Evolutionary conservation across 306 rosid genomes (phyloP).

Genomic region (Quillaja saponaria): DNA sequence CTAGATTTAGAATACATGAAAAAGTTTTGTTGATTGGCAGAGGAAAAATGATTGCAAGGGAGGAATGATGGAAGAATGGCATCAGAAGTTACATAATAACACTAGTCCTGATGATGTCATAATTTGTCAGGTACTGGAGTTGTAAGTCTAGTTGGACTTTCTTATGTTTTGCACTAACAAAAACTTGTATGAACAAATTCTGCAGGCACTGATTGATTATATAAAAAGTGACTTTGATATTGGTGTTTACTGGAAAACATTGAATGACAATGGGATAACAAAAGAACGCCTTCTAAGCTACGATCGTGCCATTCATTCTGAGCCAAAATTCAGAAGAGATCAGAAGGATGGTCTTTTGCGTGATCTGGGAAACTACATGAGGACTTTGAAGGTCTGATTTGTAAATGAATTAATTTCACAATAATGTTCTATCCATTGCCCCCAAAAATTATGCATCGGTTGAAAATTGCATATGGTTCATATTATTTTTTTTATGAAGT

Average conservation of each 20-base stretch:
- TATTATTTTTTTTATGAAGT: constrained; percentile 11
- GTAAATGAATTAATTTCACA: constrained; percentile 21
- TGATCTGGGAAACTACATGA: constrained; percentile 82
- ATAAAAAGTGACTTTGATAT: constrained; percentile 74
- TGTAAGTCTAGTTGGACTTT: constrained; percentile 29
- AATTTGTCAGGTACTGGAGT: constrained; percentile 83
- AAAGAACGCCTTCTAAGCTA: constrained; percentile 95
- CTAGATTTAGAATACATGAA: constrained; percentile 27
- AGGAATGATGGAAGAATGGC: constrained; percentile 99
- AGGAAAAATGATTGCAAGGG: constrained; percentile 87
- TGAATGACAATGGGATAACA: constrained; percentile 90
- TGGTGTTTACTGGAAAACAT: constrained; percentile 85
- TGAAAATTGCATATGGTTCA: constrained; percentile 23
- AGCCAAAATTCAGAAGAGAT: constrained; percentile 77
- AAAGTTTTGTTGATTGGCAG: constrained; percentile 46
- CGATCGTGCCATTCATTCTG: constrained; percentile 89
- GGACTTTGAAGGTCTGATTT: constrained; percentile 86
- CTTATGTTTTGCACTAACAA: constrained; percentile 21
- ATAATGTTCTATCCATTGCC: constrained; percentile 14
- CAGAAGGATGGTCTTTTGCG: constrained; percentile 84
- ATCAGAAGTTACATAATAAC: constrained; percentile 96
- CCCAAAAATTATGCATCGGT: constrained; percentile 1
- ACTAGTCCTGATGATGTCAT: constrained; percentile 98
- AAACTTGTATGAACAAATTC: constrained; percentile 28
- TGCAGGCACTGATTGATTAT: constrained; percentile 87